phyloP scores from a whole-genome alignment of 305 asterid genomes.

The Fraxinus sp. region DNA sequence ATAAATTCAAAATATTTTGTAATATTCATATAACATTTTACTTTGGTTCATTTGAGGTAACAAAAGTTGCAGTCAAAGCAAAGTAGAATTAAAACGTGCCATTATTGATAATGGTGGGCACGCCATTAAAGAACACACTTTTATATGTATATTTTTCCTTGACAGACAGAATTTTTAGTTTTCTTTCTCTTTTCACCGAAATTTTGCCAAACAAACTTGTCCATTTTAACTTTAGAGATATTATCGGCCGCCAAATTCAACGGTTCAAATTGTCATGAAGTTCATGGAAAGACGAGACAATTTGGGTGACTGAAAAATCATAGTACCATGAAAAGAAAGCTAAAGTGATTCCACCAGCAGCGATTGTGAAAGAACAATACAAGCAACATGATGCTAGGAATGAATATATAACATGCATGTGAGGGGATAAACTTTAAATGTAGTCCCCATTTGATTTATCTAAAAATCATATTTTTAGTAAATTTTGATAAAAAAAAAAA shows the following conservation, averaged over 20 bases:
- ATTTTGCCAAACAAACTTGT: no score
- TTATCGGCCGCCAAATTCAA: not conserved
- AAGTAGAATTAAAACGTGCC: not conserved
- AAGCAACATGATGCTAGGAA: not conserved
- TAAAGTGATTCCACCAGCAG: not conserved
- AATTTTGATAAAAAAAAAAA: no score
- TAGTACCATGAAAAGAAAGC: not conserved
- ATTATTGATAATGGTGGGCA: not conserved
- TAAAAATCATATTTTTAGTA: no score
- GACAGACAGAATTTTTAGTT: not conserved
- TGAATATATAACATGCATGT: not conserved
- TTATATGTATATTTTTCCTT: not conserved
- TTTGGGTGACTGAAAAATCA: not conserved
- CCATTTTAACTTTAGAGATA: no score
- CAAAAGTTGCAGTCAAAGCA: not conserved
- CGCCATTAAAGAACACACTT: not conserved
- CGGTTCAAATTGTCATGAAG: not conserved
- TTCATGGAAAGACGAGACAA: not conserved
- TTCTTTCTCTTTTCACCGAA: not conserved
- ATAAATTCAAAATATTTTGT: not conserved
- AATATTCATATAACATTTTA: not conserved
- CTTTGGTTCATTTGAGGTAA: not conserved
- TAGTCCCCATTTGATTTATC: no score
- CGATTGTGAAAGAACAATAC: not conserved
- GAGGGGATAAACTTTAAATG: not conserved